A percentile compares a stretch with the other conserved stretches of the same genome.
Conservation (phyloP, 768 basidiomycete genomes). For the Leucocoprinus leucothites region DNA sequence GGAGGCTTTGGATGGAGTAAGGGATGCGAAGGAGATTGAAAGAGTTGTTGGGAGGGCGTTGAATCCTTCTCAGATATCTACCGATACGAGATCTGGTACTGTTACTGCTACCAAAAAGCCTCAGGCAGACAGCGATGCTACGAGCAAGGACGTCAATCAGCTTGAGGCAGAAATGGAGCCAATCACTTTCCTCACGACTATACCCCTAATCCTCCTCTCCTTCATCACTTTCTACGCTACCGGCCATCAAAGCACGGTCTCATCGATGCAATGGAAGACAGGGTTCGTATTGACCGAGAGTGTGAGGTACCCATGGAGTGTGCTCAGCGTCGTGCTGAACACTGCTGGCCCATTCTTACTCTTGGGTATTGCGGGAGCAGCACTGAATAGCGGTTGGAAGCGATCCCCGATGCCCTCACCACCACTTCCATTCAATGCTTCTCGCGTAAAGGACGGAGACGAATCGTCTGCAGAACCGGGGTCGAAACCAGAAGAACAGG, state of each 20-base stretch:
- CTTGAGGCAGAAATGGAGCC: slow-evolving; percentile 25
- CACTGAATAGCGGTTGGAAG: slow-evolving; percentile 83
- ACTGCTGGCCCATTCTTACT: slow-evolving; percentile 73
- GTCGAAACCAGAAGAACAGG: slow-evolving; percentile 8
- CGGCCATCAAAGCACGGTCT: slow-evolving; percentile 87
- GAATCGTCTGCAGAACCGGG: no score
- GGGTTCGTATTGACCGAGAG: slow-evolving; percentile 80
- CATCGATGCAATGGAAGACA: slow-evolving; percentile 93
- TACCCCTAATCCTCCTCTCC: slow-evolving; percentile 71
- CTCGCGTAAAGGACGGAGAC: no score
- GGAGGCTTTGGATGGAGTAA: slow-evolving; percentile 77
- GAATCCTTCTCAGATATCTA: slow-evolving; percentile 37
- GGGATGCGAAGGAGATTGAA: slow-evolving; percentile 61
- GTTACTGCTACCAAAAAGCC: background rate
- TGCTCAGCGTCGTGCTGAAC: slow-evolving; percentile 72
- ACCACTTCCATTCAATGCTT: background rate
- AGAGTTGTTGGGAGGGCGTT: slow-evolving; percentile 43
- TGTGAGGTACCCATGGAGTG: slow-evolving; percentile 70
- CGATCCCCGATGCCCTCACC: slow-evolving; percentile 52
- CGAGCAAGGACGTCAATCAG: background rate
- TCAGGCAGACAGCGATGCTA: background rate
- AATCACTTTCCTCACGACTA: background rate
- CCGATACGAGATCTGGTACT: background rate
- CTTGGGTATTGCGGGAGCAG: slow-evolving; percentile 37
- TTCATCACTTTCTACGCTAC: slow-evolving; percentile 81